Conservation (phyloP, 306 rosid species). For the Purshia tridentata region DNA sequence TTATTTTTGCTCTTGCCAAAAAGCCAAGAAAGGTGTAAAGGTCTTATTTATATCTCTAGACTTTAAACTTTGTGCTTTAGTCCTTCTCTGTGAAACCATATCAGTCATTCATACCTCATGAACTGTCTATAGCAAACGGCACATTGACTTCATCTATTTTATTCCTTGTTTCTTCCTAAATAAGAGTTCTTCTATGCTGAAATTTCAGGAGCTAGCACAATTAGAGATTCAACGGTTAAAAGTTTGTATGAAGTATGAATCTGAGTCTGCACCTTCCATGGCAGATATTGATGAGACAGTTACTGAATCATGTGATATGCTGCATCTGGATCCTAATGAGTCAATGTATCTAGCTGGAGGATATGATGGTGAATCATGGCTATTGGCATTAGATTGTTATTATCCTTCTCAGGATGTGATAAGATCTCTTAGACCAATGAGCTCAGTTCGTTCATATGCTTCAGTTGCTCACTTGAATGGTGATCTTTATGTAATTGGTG, state of each 20-base stretch:
- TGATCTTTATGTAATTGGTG: slow-evolving; percentile 51
- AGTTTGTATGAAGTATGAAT: slow-evolving; percentile 28
- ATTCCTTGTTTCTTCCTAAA: slow-evolving; percentile 1
- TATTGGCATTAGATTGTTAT: slow-evolving; percentile 56
- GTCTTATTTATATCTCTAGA: no score
- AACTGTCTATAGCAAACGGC: not conserved
- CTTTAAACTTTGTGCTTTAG: no score
- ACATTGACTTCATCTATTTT: not conserved
- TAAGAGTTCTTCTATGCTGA: slow-evolving; percentile 19
- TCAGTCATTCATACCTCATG: not conserved
- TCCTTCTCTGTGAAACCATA: no score
- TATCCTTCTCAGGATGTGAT: slow-evolving; percentile 46
- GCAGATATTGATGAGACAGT: slow-evolving; percentile 24
- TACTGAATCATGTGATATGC: slow-evolving; percentile 29
- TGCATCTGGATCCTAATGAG: slow-evolving; percentile 48
- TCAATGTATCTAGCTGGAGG: slow-evolving; percentile 76
- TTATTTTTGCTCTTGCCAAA: not conserved
- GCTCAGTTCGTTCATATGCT: slow-evolving; percentile 40
- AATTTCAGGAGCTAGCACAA: slow-evolving; percentile 43
- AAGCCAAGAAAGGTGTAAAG: not conserved
- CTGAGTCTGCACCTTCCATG: slow-evolving; percentile 31
- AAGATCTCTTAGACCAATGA: slow-evolving; percentile 44
- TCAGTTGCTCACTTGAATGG: slow-evolving; percentile 44
- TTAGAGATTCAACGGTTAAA: slow-evolving; percentile 54
- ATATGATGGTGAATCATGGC: slow-evolving; percentile 53